Base-by-base conservation (phyloP, 2,329 filamentous ascomycete species). In the Aspergillus niger region DNA sequence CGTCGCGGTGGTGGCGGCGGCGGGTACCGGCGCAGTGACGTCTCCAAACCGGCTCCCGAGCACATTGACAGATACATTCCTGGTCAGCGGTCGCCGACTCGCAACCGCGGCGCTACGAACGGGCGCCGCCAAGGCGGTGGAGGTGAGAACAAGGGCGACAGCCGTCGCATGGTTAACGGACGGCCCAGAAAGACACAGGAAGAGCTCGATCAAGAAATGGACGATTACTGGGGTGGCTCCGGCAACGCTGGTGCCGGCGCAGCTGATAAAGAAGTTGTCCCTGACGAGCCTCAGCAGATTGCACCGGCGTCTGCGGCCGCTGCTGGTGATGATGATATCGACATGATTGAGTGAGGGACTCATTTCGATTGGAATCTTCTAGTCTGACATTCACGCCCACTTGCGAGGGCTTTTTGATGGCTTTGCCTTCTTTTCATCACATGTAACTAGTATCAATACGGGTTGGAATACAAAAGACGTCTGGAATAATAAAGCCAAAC, bases 191-290 rank as follows among this genome's bases (percentile, higher is more conserved):
- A 96, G 84, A 97, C 93, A 0, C 90, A 92, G 67, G 91, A 96
- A 69, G 91, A 97, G 74, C 82, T 97, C 43, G 93, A 97, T 74
- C 91, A 91, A n/a, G 93, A 97, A 78, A 97, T 97, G 93, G 92
- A 89, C 30, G 91, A 97, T 72, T 97, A 97, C 76, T 97, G 92
- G 81, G 88, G 84, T 36, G 88, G 84, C 30, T 80, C 79, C 26
- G 75, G 76, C 39, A 75, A 69, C 51, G 72, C 69, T 59, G 75
- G 69, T 50, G 72, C 77, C 51, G 76, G 72, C 55, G 75, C 71
- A n/a, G 78, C 76, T 38, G 78, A 73, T 24, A 76, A 71, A 44
- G 71, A 69, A 13, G 58, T 63, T 28, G 64, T 56, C n/a, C 44
- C 65, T 26, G 63, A 57, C 61, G 67, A 69, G 67, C 55, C 55